Percentiles rank a stretch among this genome's conserved stretches.
Evolutionary conservation across 2,329 filamentous ascomycete species (phyloP).

Genomic region (Gremmenia infestans): DNA sequence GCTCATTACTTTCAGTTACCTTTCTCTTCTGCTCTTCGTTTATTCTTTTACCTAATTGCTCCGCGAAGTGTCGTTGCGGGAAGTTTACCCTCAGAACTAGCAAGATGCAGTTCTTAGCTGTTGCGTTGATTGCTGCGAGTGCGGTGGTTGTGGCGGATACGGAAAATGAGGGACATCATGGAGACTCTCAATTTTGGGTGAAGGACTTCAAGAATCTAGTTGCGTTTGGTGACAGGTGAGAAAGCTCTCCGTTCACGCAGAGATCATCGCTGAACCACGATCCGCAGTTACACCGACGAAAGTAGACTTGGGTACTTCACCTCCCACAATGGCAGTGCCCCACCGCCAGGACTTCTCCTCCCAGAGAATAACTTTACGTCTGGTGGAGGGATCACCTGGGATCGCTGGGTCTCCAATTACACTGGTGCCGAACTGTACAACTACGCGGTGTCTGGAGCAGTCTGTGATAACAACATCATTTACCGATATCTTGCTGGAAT

Average conservation of each 20-base stretch:
- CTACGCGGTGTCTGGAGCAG: constrained; percentile 69
- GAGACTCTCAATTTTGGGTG: constrained; percentile 21
- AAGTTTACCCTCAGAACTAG: neutral
- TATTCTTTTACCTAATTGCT: neutral
- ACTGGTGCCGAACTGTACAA: constrained; percentile 55
- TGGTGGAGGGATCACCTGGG: constrained; percentile 65
- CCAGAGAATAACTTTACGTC: constrained; percentile 47
- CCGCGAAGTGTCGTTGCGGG: neutral
- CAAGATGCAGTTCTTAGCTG: too few species aligned
- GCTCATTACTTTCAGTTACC: too few species aligned
- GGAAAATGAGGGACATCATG: neutral
- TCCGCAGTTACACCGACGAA: constrained; percentile 61
- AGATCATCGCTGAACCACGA: neutral
- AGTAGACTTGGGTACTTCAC: constrained; percentile 60
- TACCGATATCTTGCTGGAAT: constrained; percentile 48
- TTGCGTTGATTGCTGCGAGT: neutral
- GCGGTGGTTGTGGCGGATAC: neutral
- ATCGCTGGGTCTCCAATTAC: constrained; percentile 58
- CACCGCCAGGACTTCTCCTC: constrained; percentile 53
- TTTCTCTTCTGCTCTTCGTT: too few species aligned
- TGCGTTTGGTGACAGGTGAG: constrained; percentile 62
- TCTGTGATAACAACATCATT: constrained; percentile 65
- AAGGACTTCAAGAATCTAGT: constrained; percentile 57
- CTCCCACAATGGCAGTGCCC: constrained; percentile 50
- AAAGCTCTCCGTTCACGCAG: neutral